Conservation (phyloP, 2,329 filamentous ascomycete species). For the Cytospora piceicola region DNA sequence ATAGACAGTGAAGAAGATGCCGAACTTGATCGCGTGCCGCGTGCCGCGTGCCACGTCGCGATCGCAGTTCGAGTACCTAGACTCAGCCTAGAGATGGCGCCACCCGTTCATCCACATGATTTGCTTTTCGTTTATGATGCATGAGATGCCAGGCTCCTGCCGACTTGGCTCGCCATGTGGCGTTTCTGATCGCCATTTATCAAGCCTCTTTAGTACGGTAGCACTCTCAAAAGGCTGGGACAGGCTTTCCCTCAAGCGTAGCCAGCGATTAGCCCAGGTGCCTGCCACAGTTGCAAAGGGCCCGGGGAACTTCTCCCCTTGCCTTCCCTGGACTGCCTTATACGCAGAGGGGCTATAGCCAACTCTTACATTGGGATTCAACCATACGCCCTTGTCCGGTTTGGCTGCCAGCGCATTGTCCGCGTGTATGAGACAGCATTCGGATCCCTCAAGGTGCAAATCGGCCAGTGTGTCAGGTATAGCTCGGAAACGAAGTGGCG, state of each 20-base stretch:
- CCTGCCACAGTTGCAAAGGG: constrained; percentile 54
- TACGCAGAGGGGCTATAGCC: constrained; percentile 63
- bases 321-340: constrained; percentile 48
- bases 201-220: constrained; percentile 46
- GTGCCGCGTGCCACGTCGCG: background rate
- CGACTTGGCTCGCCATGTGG: constrained; percentile 38
- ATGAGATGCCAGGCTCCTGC: constrained; percentile 51
- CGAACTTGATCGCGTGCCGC: background rate
- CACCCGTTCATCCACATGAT: constrained; percentile 62
- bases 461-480: constrained; percentile 64
- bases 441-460: constrained; percentile 72
- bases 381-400: constrained; percentile 58
- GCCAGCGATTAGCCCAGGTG: constrained; percentile 61
- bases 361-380: constrained; percentile 72
- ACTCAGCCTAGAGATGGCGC: constrained; percentile 53
- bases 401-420: constrained; percentile 64
- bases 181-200: constrained; percentile 45
- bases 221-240: constrained; percentile 44
- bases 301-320: constrained; percentile 52
- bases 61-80: background rate
- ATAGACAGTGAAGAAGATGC: background rate
- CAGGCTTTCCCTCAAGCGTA: constrained; percentile 49
- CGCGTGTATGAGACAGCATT: constrained; percentile 77
- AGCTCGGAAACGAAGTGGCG: constrained; percentile 62
- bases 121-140: constrained; percentile 64